Conservation (phyloP, 345 rosid genomes). For the Lumnitzera littorea region DNA sequence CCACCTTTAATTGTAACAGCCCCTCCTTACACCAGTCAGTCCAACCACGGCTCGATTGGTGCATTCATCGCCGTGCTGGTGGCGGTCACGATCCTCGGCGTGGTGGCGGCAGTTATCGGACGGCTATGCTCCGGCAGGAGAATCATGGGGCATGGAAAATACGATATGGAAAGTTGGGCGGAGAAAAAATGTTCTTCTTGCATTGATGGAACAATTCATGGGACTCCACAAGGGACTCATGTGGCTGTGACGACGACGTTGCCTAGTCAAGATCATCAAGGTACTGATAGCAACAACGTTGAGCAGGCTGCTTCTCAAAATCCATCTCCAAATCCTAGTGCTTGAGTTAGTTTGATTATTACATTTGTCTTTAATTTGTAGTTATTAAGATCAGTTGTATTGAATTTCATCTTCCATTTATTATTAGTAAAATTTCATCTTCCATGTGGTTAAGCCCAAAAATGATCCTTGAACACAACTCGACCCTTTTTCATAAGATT, state of each 20-base stretch:
- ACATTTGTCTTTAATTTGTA: too few relatives aligned
- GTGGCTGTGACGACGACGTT: not conserved
- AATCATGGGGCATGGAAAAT: slow-evolving; percentile 51
- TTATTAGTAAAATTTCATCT: too few relatives aligned
- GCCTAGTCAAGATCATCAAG: too few relatives aligned
- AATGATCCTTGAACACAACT: too few relatives aligned
- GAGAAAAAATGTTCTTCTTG: slow-evolving; percentile 61
- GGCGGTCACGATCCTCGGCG: slow-evolving; percentile 33
- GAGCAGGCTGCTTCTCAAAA: too few relatives aligned
- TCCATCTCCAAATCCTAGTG: too few relatives aligned
- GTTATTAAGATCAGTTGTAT: too few relatives aligned
- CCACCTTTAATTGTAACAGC: slow-evolving; percentile 25
- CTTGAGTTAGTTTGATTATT: too few relatives aligned
- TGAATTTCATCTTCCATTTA: too few relatives aligned
- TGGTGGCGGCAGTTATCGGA: slow-evolving; percentile 48
- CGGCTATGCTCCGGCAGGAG: slow-evolving; percentile 65
- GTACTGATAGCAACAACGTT: too few relatives aligned
- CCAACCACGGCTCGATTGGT: slow-evolving; percentile 33
- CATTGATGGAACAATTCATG: slow-evolving; percentile 57
- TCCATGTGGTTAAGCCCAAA: too few relatives aligned
- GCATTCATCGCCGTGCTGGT: slow-evolving; percentile 53
- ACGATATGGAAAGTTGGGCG: slow-evolving; percentile 68
- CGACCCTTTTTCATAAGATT: too few relatives aligned
- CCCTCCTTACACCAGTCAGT: slow-evolving; percentile 22
- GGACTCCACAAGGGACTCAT: slow-evolving; percentile 13